Evolutionary conservation across 352 stramenopile species (phyloP), one percentile per base, ranked within the genome.

Genomic region (Globisporangium nodosum): DNA sequence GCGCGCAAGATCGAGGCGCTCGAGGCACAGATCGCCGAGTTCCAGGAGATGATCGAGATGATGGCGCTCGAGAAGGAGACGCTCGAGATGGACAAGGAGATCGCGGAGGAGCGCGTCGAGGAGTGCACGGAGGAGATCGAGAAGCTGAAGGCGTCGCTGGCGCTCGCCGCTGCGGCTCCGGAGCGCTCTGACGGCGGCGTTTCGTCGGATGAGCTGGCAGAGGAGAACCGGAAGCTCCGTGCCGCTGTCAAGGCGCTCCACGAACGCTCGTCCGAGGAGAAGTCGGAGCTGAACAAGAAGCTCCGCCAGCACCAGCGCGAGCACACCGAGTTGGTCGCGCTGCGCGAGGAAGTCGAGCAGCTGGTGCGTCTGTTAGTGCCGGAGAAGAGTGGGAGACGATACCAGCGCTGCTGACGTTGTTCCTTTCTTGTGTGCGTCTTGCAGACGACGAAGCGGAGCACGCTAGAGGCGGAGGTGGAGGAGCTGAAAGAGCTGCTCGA

Each of bases 401-500:
- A 9, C 8, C 4, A 35, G 35, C 4, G 35, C 35, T 5, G 35
- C 35, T 42, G 35, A 42, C 8, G 12, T 42, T 15, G 12, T 16
- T 15, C 12, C 9, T 15, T 42, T 13, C 11, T 42, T 42, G 35
- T 15, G 12, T 42, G 35, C 42, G 11, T 48, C 15, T 24, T 24
- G n/a, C 49, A 88, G 77, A 78, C 74, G 3, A 64, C 61, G 31
- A 90, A 87, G 55, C 78, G 77, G 27, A 70, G 60, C 12, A 78
- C 71, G 33, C 51, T 90, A 11, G 74, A 91, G 53, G 64, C 54
- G 11, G 81, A 94, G 61, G 68, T 80, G 0, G 87, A 96, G 58
- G 85, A 96, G 56, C 70, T 96, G 7, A 96, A 94, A 59, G 85
- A 93, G 52, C 75, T 92, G 57, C 64, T 96, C 6, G 87, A 96